Percentiles rank a stretch among this genome's conserved stretches.
Conservation (phyloP, 208 protist species). For the Trypanosoma rangeli region DNA sequence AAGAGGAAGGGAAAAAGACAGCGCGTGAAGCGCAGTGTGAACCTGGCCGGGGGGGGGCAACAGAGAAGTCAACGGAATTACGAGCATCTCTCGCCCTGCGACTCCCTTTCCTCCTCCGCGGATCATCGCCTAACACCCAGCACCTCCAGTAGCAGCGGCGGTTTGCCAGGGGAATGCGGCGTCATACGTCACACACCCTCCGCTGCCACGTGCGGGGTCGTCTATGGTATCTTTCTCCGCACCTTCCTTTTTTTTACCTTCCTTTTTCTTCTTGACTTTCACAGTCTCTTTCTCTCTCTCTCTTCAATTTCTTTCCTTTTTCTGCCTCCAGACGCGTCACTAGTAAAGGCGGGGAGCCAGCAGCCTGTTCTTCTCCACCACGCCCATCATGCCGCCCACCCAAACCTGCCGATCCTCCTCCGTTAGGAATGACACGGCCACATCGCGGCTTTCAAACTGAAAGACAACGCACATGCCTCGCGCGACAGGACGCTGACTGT, state of each 20-base stretch:
- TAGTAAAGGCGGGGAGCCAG: conserved; percentile 5
- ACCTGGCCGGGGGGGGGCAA: no score
- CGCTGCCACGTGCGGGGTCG: neutral
- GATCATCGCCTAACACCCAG: neutral
- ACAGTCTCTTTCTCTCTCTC: neutral
- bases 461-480: conserved; percentile 58
- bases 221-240: neutral
- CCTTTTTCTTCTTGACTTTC: conserved; percentile 3
- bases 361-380: conserved; percentile 65
- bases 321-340: neutral
- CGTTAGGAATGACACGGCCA: conserved; percentile 60
- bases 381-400: conserved; percentile 65
- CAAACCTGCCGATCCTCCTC: conserved; percentile 66
- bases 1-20: neutral
- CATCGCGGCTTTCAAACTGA: conserved; percentile 41
- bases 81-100: neutral
- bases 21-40: neutral
- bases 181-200: neutral
- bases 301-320: neutral
- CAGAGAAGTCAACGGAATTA: neutral
- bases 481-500: conserved; percentile 33
- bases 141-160: neutral
- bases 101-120: neutral
- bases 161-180: neutral
- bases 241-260: neutral